Percentiles rank a stretch among this genome's conserved stretches.
Evolutionary conservation across 2,329 filamentous ascomycete species (phyloP).

Genomic region (Fusarium brachygibbosum): DNA sequence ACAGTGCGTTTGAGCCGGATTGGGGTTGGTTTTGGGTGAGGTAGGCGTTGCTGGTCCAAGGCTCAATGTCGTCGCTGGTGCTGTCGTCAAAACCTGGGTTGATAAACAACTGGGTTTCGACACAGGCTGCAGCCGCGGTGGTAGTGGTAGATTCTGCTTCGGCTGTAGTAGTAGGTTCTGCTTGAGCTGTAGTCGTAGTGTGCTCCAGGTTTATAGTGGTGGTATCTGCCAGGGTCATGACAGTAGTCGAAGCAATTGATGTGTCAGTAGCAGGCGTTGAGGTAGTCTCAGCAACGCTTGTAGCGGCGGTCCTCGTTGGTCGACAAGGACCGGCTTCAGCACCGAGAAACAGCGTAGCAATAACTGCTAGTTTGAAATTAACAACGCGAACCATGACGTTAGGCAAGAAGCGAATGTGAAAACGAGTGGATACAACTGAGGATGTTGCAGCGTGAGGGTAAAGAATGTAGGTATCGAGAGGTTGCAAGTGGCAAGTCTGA

Average conservation of each 20-base stretch:
- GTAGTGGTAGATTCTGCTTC: background rate
- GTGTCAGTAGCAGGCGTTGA: background rate
- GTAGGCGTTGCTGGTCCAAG: background rate
- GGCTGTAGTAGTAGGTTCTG: background rate
- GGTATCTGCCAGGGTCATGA: background rate
- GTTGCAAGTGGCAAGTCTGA: background rate
- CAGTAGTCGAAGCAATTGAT: background rate
- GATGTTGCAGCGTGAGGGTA: background rate
- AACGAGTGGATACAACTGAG: background rate
- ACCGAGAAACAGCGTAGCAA: background rate
- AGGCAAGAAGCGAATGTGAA: background rate
- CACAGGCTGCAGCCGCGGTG: background rate
- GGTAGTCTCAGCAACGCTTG: background rate
- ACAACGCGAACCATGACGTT: background rate
- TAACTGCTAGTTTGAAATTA: background rate
- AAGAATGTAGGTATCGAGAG: background rate
- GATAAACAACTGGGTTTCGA: background rate
- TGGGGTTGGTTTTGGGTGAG: background rate
- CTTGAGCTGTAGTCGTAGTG: background rate
- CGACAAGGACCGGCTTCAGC: conserved; percentile 3
- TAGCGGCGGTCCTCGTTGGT: background rate
- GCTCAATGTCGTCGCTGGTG: background rate
- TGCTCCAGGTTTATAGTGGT: background rate
- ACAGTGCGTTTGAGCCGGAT: background rate
- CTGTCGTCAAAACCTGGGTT: conserved; percentile 3